These are phyloP conservation scores for Psidium friedrichsthalianum DNA, from an alignment of 345 rosid genomes.

Conservation along the genomic window DNA sequence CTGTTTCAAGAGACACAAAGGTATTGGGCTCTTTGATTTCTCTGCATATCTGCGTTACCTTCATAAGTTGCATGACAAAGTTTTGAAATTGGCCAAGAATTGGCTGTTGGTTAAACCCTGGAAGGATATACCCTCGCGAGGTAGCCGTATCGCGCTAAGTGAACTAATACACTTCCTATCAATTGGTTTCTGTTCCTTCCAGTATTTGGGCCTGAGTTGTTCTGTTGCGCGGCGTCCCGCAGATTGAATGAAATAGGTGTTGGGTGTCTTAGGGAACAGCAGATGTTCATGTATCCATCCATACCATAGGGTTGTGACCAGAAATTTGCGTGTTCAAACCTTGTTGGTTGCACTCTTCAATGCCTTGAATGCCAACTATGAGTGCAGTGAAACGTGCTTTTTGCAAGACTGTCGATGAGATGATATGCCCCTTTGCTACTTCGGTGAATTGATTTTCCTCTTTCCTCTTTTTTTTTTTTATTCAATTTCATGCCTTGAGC, in stretches of 20 bases:
- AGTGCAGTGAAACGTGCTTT: background rate
- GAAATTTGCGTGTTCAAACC: background rate
- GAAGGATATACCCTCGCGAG: background rate
- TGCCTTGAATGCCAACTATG: background rate
- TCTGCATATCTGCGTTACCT: background rate
- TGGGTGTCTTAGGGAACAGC: background rate
- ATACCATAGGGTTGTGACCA: background rate
- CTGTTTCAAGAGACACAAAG: slow-evolving; percentile 39
- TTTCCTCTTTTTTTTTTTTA: background rate
- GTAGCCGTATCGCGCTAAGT: background rate
- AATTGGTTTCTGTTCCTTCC: background rate
- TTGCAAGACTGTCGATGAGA: background rate
- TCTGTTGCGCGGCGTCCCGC: background rate
- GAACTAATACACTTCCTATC: background rate
- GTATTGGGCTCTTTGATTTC: background rate
- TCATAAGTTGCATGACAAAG: background rate
- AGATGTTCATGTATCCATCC: background rate
- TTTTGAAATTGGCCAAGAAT: background rate
- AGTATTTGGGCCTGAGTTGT: background rate
- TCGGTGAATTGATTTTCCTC: too few relatives aligned
- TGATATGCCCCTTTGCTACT: background rate
- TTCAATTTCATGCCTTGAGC: background rate
- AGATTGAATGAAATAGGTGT: background rate
- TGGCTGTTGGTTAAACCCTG: background rate
- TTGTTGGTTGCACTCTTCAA: background rate